Percentiles rank a stretch among this genome's conserved stretches.
These are phyloP conservation scores for Gossypium rotundifolium DNA, from an alignment of 345 rosid genomes.

Conservation along the genomic window DNA sequence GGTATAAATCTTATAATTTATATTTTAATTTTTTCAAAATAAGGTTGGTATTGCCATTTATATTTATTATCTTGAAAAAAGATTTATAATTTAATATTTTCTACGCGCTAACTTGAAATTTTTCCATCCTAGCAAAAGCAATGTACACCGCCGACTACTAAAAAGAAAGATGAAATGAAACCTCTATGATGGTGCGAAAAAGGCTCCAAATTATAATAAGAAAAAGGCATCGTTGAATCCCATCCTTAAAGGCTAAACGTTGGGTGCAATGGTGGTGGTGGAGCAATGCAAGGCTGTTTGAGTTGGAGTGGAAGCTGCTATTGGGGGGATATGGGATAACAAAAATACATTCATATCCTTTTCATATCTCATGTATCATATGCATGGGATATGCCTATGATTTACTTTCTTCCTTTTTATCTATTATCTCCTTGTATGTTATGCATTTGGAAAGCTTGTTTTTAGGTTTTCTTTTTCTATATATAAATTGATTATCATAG, in stretches of 20 bases:
- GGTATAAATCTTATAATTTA: neutral
- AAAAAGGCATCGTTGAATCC: neutral
- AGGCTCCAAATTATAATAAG: neutral
- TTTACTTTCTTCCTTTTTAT: neutral
- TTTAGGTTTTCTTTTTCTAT: neutral
- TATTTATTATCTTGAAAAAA: neutral
- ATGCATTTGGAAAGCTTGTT: slow-evolving; percentile 27
- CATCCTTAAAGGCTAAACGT: slow-evolving; percentile 7
- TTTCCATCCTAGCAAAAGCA: slow-evolving; percentile 22
- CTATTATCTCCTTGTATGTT: slow-evolving; percentile 13
- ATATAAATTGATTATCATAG: neutral
- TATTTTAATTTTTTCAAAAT: neutral
- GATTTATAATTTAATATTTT: neutral
- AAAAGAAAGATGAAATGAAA: slow-evolving; percentile 10
- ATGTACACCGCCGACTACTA: slow-evolving; percentile 21
- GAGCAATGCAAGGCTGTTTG: slow-evolving; percentile 33
- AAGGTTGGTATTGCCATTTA: neutral
- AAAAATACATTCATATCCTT: too few relatives aligned
- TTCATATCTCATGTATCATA: slow-evolving; percentile 12
- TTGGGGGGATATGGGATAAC: neutral
- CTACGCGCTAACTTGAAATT: slow-evolving; percentile 5
- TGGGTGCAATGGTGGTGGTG: slow-evolving; percentile 27
- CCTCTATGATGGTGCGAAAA: slow-evolving; percentile 7
- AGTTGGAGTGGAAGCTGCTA: neutral
- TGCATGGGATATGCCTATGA: slow-evolving; percentile 19